These are phyloP conservation scores for Myxozyma nipponensis DNA, from an alignment of 805 yeast species.

Conservation along the genomic window DNA sequence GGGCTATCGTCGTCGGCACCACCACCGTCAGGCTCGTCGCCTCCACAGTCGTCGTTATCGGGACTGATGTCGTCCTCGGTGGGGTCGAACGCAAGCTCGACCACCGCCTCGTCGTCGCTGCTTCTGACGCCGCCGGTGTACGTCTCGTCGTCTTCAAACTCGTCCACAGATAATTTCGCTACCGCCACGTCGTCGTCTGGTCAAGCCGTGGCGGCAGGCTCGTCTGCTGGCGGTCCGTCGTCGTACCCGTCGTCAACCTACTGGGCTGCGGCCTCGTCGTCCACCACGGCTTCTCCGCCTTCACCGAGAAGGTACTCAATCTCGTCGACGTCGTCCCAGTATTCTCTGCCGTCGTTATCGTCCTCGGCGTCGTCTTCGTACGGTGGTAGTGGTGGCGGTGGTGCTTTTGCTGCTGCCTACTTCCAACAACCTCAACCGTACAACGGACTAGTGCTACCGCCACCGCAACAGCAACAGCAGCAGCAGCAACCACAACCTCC, in stretches of 20 bases:
- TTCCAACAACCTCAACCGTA: neutral
- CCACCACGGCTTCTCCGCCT: constrained; percentile 7
- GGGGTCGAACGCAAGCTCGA: constrained; percentile 1
- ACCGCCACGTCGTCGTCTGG: neutral
- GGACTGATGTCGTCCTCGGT: constrained; percentile 3
- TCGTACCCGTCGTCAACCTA: constrained; percentile 18
- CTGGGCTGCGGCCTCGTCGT: constrained; percentile 23
- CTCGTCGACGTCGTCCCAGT: constrained; percentile 19
- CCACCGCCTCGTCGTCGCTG: neutral
- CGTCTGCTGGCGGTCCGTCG: neutral
- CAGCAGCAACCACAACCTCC: too few relatives aligned
- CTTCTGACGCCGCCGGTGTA: constrained; percentile 10
- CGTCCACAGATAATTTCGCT: neutral
- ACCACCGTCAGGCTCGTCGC: too few relatives aligned
- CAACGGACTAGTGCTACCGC: neutral
- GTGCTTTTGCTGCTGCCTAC: too few relatives aligned
- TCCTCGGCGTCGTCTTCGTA: constrained; percentile 15
- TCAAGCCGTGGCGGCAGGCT: constrained; percentile 2
- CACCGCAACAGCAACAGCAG: neutral
- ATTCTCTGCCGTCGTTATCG: constrained; percentile 23
- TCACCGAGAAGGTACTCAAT: constrained; percentile 9
- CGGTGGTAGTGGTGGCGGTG: too few relatives aligned
- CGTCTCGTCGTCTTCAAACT: constrained; percentile 5
- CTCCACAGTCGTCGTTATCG: constrained; percentile 5
- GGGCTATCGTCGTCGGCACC: too few relatives aligned